These are phyloP conservation scores for Zangia roseola DNA, from an alignment of 768 basidiomycete species.

Conservation along the genomic window DNA sequence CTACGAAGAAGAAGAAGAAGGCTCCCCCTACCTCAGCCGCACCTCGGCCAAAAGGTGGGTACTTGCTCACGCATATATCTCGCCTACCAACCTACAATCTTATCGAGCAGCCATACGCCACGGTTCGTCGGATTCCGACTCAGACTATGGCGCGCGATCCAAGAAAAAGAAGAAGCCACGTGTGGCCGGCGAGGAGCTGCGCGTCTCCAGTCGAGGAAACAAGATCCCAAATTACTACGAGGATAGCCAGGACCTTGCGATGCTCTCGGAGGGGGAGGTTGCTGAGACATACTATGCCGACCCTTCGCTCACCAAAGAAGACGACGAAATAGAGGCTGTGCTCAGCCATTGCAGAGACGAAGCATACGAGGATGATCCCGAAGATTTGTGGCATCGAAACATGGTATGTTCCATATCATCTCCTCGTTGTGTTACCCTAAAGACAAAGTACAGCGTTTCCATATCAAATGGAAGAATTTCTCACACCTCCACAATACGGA, in stretches of 20 bases:
- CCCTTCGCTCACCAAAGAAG: slow-evolving; percentile 52
- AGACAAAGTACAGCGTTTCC: slow-evolving; percentile 69
- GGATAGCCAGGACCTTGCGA: slow-evolving; percentile 72
- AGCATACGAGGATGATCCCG: slow-evolving; percentile 67
- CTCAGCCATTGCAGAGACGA: slow-evolving; percentile 86
- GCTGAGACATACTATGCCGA: slow-evolving; percentile 56
- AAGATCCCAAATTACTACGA: slow-evolving; percentile 86
- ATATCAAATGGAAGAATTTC: slow-evolving; percentile 99
- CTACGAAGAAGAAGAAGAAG: slow-evolving; percentile 66
- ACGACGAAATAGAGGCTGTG: slow-evolving; percentile 92
- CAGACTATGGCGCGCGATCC: slow-evolving; percentile 81
- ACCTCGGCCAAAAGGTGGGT: slow-evolving; percentile 58
- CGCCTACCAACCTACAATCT: slow-evolving; percentile 6
- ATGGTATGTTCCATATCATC: slow-evolving; percentile 49
- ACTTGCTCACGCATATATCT: slow-evolving; percentile 13
- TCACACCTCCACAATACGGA: slow-evolving; percentile 99
- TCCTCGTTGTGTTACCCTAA: slow-evolving; percentile 2
- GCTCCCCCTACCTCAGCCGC: slow-evolving; percentile 39
- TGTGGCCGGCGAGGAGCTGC: slow-evolving; percentile 64
- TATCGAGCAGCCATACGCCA: slow-evolving; percentile 49
- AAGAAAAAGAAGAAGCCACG: slow-evolving; percentile 80
- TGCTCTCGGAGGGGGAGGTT: slow-evolving; percentile 58
- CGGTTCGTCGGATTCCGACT: slow-evolving; percentile 75
- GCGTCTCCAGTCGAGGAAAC: slow-evolving; percentile 70
- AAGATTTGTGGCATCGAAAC: slow-evolving; percentile 86